Conservation (phyloP, 148 eudicot genomes). For the Fagopyrum tataricum region DNA sequence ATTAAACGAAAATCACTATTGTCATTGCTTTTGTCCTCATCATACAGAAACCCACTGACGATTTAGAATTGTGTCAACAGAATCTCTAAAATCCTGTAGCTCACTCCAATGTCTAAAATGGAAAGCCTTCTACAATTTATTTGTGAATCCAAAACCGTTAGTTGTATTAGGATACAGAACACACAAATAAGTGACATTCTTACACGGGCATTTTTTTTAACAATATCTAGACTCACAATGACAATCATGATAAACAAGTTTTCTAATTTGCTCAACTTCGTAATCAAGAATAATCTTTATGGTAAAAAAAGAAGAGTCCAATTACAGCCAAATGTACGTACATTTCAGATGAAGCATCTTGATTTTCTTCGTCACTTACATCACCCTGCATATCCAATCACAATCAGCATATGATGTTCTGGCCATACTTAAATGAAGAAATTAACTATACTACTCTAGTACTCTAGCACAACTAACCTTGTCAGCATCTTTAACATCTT, state of each 20-base stretch:
- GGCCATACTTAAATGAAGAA: background rate
- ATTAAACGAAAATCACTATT: background rate
- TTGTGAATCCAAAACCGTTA: background rate
- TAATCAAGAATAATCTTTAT: background rate
- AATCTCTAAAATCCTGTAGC: background rate
- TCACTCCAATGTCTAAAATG: background rate
- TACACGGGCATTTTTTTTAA: background rate
- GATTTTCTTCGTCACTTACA: conserved; percentile 30
- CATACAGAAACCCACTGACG: background rate
- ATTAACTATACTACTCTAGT: background rate
- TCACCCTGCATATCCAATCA: conserved; percentile 39
- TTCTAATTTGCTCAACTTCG: background rate
- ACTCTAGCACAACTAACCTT: conserved; percentile 30
- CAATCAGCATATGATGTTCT: conserved; percentile 11
- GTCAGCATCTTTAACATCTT: conserved; percentile 20
- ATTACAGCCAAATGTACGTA: conserved; percentile 28
- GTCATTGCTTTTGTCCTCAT: background rate
- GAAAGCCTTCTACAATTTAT: background rate
- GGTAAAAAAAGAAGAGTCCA: background rate
- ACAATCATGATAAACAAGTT: background rate
- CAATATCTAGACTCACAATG: background rate
- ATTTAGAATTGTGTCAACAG: background rate
- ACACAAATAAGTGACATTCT: background rate
- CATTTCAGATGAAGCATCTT: conserved; percentile 54
- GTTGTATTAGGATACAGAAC: background rate